Evolutionary conservation across 805 yeast genomes (phyloP), one percentile per base, ranked within the genome.

Genomic region (Candida tammaniensis): DNA sequence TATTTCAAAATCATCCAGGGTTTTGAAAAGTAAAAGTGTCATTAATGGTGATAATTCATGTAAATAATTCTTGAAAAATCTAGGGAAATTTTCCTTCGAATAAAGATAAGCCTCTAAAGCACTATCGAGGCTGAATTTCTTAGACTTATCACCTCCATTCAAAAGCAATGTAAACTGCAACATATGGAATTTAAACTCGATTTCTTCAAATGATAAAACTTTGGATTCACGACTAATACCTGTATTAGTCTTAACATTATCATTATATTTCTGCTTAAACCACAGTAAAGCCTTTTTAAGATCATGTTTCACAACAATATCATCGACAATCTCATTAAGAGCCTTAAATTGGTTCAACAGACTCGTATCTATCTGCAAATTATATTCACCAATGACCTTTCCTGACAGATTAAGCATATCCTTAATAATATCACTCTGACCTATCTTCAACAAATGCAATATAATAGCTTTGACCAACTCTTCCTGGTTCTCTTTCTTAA

Each of bases 101-200:
- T 67, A 66, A n/a, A 51, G 28, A 40, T 60, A 62, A 3, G 71
- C 72, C 8, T 44, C 44, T 12, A 57, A 42, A 1, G 61, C 56
- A 42, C 46, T 44, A 23, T 59, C 56, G 19, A 54, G 17, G 13
- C 35, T 37, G 33, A 47, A 50, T 12, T 34, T 24, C 3, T 18
- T 15, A 10, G 17, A 12, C 12, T 33, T 11, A 1, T 38, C 28
- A 4, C 26, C 11, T 4, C 58, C 55, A 32, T 51, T 52, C 11
- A 66, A 46, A 6, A 63, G 47, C 14, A 64, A 45, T 4, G 54
- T 50, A 34, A 58, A 64, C 40, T 66, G 68, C 11, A 66, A 53
- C 49, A 63, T 51, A 45, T 64, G 70, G 41, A 65, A 60, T 42
- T 64, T 64, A 50, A 67, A 61, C 46, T 61, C 66, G n/a, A 59